Percentiles rank a stretch among this genome's conserved stretches.
These are phyloP conservation scores for Colletotrichum coccodes DNA, from an alignment of 2,329 filamentous ascomycete species.

Conservation along the genomic window DNA sequence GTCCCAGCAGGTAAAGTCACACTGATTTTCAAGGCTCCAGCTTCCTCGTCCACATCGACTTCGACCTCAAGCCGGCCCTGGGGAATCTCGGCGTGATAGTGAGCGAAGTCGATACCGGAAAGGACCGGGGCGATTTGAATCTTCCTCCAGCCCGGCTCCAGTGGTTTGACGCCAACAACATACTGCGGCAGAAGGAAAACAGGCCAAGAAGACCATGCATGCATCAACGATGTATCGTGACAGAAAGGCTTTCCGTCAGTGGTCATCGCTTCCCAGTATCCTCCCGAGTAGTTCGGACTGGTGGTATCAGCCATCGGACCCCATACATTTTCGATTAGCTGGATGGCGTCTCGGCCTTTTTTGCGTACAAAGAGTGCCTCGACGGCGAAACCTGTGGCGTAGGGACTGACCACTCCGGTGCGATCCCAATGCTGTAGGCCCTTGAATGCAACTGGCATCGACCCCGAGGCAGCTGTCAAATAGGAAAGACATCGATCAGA, in stretches of 20 bases:
- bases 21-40: neutral
- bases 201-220: conserved; percentile 28
- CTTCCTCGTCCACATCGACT: neutral
- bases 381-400: conserved; percentile 19
- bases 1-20: neutral
- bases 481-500: neutral
- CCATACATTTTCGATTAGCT: conserved; percentile 12
- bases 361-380: conserved; percentile 17
- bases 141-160: conserved; percentile 13
- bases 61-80: conserved; percentile 1
- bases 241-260: conserved; percentile 3
- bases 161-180: conserved; percentile 9
- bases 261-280: conserved; percentile 27
- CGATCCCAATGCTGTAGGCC: conserved; percentile 15
- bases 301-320: conserved; percentile 10
- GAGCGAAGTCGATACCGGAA: neutral
- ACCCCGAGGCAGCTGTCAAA: neutral
- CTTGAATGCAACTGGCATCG: neutral
- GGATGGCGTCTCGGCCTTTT: conserved; percentile 1
- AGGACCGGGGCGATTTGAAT: conserved; percentile 13
- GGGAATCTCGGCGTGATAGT: neutral
- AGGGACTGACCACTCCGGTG: conserved; percentile 9
- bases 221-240: conserved; percentile 19
- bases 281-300: conserved; percentile 15
- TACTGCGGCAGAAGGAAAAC: conserved; percentile 25